Evolutionary conservation across 345 rosid species (phyloP).

Genomic region (Arabidopsis arenosa): DNA sequence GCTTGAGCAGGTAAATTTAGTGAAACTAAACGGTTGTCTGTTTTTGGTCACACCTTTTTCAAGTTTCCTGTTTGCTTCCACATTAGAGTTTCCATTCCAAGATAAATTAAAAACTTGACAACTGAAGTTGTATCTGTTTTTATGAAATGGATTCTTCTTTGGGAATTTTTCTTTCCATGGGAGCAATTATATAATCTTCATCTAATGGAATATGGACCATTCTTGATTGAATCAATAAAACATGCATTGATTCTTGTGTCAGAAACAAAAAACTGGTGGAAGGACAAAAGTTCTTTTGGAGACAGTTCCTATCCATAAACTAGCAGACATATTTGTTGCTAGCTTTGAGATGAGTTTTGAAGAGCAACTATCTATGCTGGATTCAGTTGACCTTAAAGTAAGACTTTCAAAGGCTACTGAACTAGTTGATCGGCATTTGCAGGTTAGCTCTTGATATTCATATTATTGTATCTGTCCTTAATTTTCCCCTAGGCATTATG

Average conservation of each 20-base stretch:
- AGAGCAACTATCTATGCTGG: constrained; percentile 94
- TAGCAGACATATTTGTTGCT: constrained; percentile 99
- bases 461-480: constrained; percentile 24
- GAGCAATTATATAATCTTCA: constrained; percentile 7
- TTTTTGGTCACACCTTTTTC: constrained; percentile 27
- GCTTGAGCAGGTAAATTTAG: constrained; percentile 83
- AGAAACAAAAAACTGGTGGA: constrained; percentile 98
- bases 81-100: constrained; percentile 16
- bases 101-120: constrained; percentile 7
- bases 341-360: constrained; percentile 99
- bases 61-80: constrained; percentile 14
- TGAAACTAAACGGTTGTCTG: constrained; percentile 8
- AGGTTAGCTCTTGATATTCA: constrained; percentile 57
- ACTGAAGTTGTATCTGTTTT: constrained; percentile 16
- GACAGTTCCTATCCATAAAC: constrained; percentile 93
- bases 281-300: constrained; percentile 95
- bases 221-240: constrained; percentile 11
- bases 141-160: constrained; percentile 25
- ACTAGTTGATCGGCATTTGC: constrained; percentile 97
- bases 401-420: constrained; percentile 96
- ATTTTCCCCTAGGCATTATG: constrained; percentile 33
- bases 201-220: constrained; percentile 12
- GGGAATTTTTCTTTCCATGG: constrained; percentile 12
- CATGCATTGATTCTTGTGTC: constrained; percentile 37
- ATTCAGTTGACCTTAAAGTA: constrained; percentile 90